Percentiles rank a stretch among this genome's conserved stretches.
Evolutionary conservation across 352 stramenopile species (phyloP).

Genomic region (Phytophthora capsici): DNA sequence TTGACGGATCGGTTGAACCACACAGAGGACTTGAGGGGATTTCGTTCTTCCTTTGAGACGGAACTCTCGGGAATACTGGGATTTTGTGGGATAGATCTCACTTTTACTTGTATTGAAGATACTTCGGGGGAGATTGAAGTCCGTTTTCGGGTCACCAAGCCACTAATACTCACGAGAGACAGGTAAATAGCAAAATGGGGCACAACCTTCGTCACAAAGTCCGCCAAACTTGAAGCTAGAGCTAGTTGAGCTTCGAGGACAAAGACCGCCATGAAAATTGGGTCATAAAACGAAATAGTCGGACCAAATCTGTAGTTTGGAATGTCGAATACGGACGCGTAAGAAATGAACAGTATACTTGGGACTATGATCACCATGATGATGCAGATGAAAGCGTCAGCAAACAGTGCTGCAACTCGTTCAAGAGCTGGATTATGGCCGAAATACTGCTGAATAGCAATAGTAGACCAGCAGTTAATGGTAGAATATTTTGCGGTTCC

Average conservation of each 20-base stretch:
- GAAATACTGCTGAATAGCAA: conserved; percentile 52
- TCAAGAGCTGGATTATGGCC: conserved; percentile 2
- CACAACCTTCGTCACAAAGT: background rate
- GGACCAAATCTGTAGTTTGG: background rate
- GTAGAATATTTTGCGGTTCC: no score
- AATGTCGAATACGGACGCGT: background rate
- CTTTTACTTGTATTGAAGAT: no score
- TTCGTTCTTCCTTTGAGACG: background rate
- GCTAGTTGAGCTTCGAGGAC: conserved; percentile 4
- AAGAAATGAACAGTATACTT: background rate
- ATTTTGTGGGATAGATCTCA: no score
- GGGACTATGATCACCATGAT: background rate
- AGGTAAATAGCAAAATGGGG: conserved; percentile 2
- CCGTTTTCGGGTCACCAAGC: background rate
- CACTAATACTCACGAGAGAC: background rate
- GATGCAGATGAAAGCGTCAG: conserved; percentile 9
- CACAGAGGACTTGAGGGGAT: background rate
- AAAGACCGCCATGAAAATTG: conserved; percentile 1
- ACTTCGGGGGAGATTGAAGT: background rate
- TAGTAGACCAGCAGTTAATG: conserved; percentile 60
- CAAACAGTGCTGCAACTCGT: conserved; percentile 1
- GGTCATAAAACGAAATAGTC: background rate
- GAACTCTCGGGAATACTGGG: no score
- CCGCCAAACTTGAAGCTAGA: background rate
- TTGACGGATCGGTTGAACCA: background rate